Evolutionary conservation across 805 yeast genomes (phyloP), one percentile per base, ranked within the genome.

Genomic region (Candida montana): DNA sequence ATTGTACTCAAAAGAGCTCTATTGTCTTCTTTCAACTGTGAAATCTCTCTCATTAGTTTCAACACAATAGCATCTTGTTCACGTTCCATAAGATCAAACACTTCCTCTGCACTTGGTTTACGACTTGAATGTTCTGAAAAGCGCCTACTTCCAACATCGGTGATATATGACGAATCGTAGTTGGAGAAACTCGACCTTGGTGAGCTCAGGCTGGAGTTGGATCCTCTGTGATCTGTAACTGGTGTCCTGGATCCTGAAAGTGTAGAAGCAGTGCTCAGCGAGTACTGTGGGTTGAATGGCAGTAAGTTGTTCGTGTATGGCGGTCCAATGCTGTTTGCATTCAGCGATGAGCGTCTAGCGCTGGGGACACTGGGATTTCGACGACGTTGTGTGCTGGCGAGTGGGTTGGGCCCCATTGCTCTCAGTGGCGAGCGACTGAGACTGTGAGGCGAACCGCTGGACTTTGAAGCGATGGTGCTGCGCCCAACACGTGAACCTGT

Each of bases 41-140:
- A 67, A 28, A 83, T 80, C 54, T 82, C 87, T 40, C 74, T 71
- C 77, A 80, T 81, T 32, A 82, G 63, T 56, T 72, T 74, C 53
- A 81, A 63, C 16, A 82, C 89, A 19, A 81, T 79, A 3, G 84
- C 86, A 53, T 83, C 90, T 57, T 83, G 89, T 59, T 83, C 88
- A 39, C 79, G 68, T 52, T 83, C 90, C 79, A 83, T 75, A 28
- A 69, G 55, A 53, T 78, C 80, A 30, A 78, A 70, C 16, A 75
- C 65, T 46, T 75, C 74, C 23, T 72, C 81, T 8, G 69, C 64
- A 30, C 62, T 63, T 31, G 65, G 58, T 32, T 53, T 39, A 18
- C 41, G 30, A 38, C 39, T 33, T 15, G 46, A 15, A 4, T 42
- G 41, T 33, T 53, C 56, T 19, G 52, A 46, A 36, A 46, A 50